Base-by-base conservation (phyloP, 139 green algal genomes). In the Eudorina sp. region DNA sequence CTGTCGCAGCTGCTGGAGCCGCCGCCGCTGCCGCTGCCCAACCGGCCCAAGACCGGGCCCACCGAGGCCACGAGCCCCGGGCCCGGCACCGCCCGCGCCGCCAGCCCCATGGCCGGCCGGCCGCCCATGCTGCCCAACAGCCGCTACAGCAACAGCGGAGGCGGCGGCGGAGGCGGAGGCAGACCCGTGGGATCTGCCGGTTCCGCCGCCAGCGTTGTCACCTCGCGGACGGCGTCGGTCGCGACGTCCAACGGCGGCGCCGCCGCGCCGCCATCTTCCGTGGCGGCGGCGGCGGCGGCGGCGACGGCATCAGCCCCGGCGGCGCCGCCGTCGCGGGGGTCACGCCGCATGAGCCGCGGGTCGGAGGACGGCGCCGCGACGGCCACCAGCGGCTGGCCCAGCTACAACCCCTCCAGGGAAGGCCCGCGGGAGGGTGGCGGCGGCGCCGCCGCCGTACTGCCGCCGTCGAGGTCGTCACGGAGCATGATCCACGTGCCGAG, bases 111-210 rank as follows among this genome's bases (percentile, higher is more conserved):
- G 16, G 8, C 77, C 34, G 55, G 55, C 27, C 80, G 80, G 31
- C 80, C 80, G 41, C 80, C 80, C 40, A 76, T 86, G 43, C 62
- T 86, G 43, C 80, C 80, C 29, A 76, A 86, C 41, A 85, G 25
- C 31, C 78, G 78, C 8, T 85, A 85, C 78, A 85, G 78, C 78
- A 53, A 40, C 53, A 84, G 36, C 58, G 78, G 75, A 25, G 29
- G 45, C 31, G 31, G 31, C 75, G 53, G 23, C 4, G 53, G 18
- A 23, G 77, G 23, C 77, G 23, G 36, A 36, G 41, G 76, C 76
- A 16, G 46, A 46, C n/a, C n/a, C n/a, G n/a, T n/a, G n/a, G n/a
- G n/a, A n/a, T n/a, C n/a, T n/a, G n/a, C n/a, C n/a, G n/a, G n/a
- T 46, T 40, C 41, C 60, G 60, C n/a, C 11, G 66, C n/a, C 31